Base-by-base conservation (phyloP, 768 basidiomycete genomes). In the Steccherinum ochraceum region DNA sequence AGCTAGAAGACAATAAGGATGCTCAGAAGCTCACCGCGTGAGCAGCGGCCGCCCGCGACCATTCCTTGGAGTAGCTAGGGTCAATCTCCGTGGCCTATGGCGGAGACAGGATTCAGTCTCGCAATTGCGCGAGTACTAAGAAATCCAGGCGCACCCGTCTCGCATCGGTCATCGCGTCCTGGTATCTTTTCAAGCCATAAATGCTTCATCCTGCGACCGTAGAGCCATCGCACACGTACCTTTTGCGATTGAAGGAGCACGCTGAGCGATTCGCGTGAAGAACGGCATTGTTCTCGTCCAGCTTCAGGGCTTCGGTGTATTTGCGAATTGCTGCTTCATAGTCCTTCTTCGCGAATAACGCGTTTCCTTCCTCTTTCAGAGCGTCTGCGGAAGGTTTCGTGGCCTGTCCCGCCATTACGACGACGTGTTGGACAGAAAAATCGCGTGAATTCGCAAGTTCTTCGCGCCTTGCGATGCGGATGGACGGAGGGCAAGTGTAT, bases 221-320 rank as follows among this genome's bases (percentile, higher is more conserved):
- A n/a, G n/a, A n/a, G n/a, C n/a, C n/a, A n/a, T n/a, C n/a, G n/a
- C n/a, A n/a, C 11, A 53, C 55, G 26, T 30, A 72, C 73, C 63
- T 66, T 50, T 69, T 68, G 60, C 73, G 56, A 1, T 61, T 63
- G 24, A 72, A 50, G 27, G 58, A 59, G 46, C 67, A 67, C 19
- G 73, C 75, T 2, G 75, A 72, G n/a, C 75, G 70, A 57, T 77
- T 78, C 20, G 69, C 67, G 52, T 70, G 73, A 16, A 75, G 59
- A 3, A 77, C 58, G 0, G 73, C 69, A 53, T 74, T 72, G 18
- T 61, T 57, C 10, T 64, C 64, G 27, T 71, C 65, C 51, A 64
- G 59, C 46, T 63, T 63, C 52, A 77, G 72, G 10, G 73, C 75
- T 44, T 69, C 64, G 1, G 69, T 63, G 54, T 74, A 77, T 49